These are phyloP conservation scores for Tuber magnatum DNA, from an alignment of 495 filamentous ascomycete genomes.

Conservation along the genomic window DNA sequence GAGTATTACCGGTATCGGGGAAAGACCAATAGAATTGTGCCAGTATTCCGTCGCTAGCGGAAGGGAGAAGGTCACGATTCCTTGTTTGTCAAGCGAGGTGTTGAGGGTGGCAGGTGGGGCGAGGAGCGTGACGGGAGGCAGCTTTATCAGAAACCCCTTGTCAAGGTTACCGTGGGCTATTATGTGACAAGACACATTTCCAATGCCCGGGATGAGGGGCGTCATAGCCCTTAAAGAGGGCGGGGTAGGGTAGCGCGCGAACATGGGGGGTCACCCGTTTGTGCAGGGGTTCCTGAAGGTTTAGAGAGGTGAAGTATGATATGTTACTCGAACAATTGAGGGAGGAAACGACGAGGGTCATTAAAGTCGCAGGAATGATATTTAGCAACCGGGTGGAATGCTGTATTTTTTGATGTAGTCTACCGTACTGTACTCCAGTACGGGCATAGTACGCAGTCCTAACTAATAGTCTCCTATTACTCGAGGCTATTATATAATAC, in stretches of 20 bases:
- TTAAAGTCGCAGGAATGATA: background rate
- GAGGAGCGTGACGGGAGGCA: background rate
- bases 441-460: too few relatives aligned
- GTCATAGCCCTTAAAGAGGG: background rate
- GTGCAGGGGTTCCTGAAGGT: background rate
- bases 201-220: background rate
- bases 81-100: background rate
- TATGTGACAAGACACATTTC: background rate
- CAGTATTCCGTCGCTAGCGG: constrained; percentile 6
- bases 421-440: background rate
- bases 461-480: too few relatives aligned
- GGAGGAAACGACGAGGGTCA: background rate
- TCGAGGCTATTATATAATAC: too few relatives aligned
- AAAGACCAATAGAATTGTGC: background rate
- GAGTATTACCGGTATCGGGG: constrained; percentile 7
- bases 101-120: background rate
- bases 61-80: background rate
- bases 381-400: too few relatives aligned
- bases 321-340: background rate
- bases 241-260: background rate
- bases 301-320: background rate
- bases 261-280: background rate
- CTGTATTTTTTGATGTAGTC: too few relatives aligned
- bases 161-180: background rate
- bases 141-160: background rate